These are phyloP conservation scores for Leccinum cinnamomeum DNA, from an alignment of 1,284 basidiomycete species.

Conservation along the genomic window DNA sequence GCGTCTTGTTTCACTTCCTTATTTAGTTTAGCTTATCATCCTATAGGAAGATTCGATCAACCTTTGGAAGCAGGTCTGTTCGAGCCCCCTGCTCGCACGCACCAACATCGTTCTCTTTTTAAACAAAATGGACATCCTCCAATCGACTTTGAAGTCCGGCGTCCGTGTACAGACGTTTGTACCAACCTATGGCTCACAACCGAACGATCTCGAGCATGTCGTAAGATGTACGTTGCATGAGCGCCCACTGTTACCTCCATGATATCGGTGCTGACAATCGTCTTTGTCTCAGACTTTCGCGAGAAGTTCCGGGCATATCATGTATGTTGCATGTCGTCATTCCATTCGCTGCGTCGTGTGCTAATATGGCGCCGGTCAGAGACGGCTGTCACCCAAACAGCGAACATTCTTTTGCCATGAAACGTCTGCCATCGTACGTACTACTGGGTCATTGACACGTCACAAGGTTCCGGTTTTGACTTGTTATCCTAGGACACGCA, in stretches of 20 bases:
- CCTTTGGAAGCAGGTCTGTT: slow-evolving; percentile 64
- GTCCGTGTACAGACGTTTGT: slow-evolving; percentile 60
- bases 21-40: not conserved
- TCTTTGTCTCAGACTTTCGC: slow-evolving; percentile 44
- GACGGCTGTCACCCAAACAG: slow-evolving; percentile 44
- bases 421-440: slow-evolving; percentile 49
- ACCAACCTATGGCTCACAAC: slow-evolving; percentile 56
- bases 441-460: not conserved
- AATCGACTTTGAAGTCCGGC: slow-evolving; percentile 56
- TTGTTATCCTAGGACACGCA: slow-evolving; percentile 44
- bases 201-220: slow-evolving; percentile 55
- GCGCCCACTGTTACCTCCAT: not conserved
- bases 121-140: slow-evolving; percentile 70
- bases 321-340: slow-evolving; percentile 33
- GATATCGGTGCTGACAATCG: not conserved
- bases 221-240: slow-evolving; percentile 45
- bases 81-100: slow-evolving; percentile 52
- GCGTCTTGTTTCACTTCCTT: not conserved
- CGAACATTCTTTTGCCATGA: slow-evolving; percentile 52
- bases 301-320: slow-evolving; percentile 52
- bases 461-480: not conserved
- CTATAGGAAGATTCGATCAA: slow-evolving; percentile 58
- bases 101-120: slow-evolving; percentile 65
- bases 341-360: not conserved
- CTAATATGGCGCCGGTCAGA: slow-evolving; percentile 33